phyloP scores from a whole-genome alignment of 1,284 basidiomycete genomes.

The Trametes pubescens region DNA sequence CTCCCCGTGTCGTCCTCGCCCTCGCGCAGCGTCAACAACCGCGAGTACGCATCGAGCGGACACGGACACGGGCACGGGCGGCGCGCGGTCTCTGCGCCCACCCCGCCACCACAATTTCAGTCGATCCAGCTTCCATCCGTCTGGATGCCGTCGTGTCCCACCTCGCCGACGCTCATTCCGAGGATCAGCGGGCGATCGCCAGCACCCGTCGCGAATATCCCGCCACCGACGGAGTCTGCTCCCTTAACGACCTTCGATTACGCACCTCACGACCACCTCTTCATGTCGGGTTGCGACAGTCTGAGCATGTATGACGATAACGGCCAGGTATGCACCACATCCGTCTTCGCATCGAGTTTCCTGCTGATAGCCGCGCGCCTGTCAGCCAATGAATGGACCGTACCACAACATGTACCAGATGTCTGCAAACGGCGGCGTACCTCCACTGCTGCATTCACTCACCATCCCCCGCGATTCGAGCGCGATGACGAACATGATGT shows the following conservation, averaged over 20 bases:
- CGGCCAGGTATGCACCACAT: constrained; percentile 33
- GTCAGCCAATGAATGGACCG: constrained; percentile 45
- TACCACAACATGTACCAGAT: constrained; percentile 55
- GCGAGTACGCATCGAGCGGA: constrained; percentile 28
- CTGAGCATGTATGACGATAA: constrained; percentile 49
- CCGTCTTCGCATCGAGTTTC: neutral
- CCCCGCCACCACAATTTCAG: constrained; percentile 52
- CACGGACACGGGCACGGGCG: constrained; percentile 35
- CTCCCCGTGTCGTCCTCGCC: constrained; percentile 52
- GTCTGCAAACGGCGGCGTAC: constrained; percentile 30
- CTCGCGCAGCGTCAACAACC: constrained; percentile 42
- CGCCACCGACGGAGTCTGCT: constrained; percentile 48
- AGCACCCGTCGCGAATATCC: constrained; percentile 53
- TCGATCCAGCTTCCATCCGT: constrained; percentile 70
- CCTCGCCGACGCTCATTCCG: constrained; percentile 64
- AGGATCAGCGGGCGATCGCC: constrained; percentile 62
- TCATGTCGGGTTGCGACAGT: constrained; percentile 45
- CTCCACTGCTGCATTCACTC: constrained; percentile 49
- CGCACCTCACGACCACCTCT: constrained; percentile 43
- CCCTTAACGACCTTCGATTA: constrained; percentile 48
- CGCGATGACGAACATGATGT: constrained; percentile 42
- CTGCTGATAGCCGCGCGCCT: constrained; percentile 3
- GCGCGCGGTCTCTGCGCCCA: constrained; percentile 46
- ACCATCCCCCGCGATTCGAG: constrained; percentile 45
- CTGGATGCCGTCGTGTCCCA: constrained; percentile 71